phyloP scores from a whole-genome alignment of 2,329 filamentous ascomycete species.

The Neonectria neomacrospora region DNA sequence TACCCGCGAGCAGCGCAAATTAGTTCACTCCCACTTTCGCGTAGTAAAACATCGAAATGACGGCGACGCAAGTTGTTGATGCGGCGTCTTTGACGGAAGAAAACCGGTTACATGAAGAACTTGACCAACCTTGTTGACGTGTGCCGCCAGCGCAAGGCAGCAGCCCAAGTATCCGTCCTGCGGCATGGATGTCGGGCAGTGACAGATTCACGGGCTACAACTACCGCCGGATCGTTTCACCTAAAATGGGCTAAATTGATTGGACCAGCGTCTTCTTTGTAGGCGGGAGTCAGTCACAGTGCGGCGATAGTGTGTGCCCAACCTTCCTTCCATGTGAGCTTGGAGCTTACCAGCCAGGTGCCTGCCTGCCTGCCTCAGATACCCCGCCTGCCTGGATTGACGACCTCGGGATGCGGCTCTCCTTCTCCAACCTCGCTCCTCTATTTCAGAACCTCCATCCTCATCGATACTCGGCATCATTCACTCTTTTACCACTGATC shows the following conservation, averaged over 20 bases:
- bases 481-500: conserved; percentile 4
- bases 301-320: background rate
- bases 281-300: background rate
- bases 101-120: conserved; percentile 1
- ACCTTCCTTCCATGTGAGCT: background rate
- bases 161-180: background rate
- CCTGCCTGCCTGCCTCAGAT: conserved; percentile 15
- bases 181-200: background rate
- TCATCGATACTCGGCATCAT: conserved; percentile 5
- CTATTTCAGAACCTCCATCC: conserved; percentile 7
- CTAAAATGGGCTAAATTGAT: background rate
- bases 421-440: conserved; percentile 8
- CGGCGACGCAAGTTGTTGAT: background rate
- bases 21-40: background rate
- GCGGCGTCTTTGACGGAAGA: background rate
- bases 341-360: background rate
- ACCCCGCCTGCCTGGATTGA: conserved; percentile 21
- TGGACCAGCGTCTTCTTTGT: background rate
- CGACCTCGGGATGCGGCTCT: conserved; percentile 23
- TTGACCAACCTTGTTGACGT: background rate
- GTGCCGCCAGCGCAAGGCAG: background rate
- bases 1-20: background rate
- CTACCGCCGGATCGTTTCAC: background rate
- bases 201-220: background rate
- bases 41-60: background rate